Conservation (phyloP, 306 rosid species). For the Lathyrus tuberosus region DNA sequence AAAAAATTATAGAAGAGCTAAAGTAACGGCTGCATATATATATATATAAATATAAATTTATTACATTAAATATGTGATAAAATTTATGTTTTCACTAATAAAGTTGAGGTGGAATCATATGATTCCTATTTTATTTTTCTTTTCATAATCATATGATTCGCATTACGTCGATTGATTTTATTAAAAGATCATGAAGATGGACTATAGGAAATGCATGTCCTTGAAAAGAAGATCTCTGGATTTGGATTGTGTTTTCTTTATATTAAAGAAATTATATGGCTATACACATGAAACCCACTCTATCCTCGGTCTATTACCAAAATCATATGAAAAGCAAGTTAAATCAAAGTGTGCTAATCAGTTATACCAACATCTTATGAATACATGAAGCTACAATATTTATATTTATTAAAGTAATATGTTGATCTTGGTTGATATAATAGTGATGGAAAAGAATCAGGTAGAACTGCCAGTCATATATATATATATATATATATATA, state of each 20-base stretch:
- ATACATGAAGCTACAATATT: not conserved
- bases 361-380: not conserved
- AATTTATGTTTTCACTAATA: not conserved
- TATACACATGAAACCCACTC: constrained; percentile 43
- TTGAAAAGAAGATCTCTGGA: not conserved
- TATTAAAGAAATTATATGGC: not conserved
- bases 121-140: not conserved
- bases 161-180: not conserved
- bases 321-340: constrained; percentile 29
- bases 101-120: not conserved
- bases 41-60: too few relatives aligned
- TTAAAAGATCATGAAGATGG: not conserved
- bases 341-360: not conserved
- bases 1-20: too few relatives aligned
- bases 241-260: constrained; percentile 36
- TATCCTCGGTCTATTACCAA: constrained; percentile 1
- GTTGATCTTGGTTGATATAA: not conserved
- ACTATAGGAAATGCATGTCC: not conserved
- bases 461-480: too few relatives aligned
- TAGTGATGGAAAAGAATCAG: not conserved
- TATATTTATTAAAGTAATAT: not conserved
- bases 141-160: constrained; percentile 3
- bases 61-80: too few relatives aligned
- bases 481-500: too few relatives aligned
- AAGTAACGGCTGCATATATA: too few relatives aligned